A percentile compares a stretch with the other conserved stretches of the same genome.
Conservation (phyloP, 768 basidiomycete genomes). For the Lactarius vividus region DNA sequence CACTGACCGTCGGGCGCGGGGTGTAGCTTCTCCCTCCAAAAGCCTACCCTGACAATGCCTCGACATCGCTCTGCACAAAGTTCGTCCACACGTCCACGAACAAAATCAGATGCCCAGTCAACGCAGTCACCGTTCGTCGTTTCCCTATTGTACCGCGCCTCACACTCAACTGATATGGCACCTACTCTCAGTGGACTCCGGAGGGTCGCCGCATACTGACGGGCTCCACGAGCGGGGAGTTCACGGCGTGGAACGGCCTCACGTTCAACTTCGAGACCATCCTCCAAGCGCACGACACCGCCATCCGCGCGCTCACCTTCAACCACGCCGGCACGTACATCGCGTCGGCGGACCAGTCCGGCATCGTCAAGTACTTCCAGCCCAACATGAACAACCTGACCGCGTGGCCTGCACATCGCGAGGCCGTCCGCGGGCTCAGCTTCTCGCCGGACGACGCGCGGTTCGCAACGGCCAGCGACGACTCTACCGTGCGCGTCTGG, state of each 20-base stretch:
- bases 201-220: constrained; percentile 92
- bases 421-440: constrained; percentile 86
- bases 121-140: constrained; percentile 81
- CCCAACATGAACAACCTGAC: constrained; percentile 99
- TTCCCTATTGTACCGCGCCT: background rate
- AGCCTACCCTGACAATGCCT: constrained; percentile 87
- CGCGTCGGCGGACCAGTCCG: constrained; percentile 88
- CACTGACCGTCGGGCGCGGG: constrained; percentile 18
- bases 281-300: constrained; percentile 96
- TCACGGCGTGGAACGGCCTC: constrained; percentile 97
- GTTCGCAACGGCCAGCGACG: constrained; percentile 95
- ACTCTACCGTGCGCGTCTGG: constrained; percentile 94
- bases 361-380: constrained; percentile 98
- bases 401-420: constrained; percentile 93
- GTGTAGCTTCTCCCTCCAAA: constrained; percentile 86
- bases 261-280: constrained; percentile 99
- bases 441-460: constrained; percentile 90
- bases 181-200: constrained; percentile 80
- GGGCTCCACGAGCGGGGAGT: constrained; percentile 95
- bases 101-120: constrained; percentile 96
- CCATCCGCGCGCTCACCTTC: constrained; percentile 86
- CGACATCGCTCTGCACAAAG: constrained; percentile 93
- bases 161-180: constrained; percentile 6
- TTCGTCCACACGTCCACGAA: constrained; percentile 98
- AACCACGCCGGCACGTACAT: constrained; percentile 93